These are phyloP conservation scores for Chaetoceros tenuissimus DNA, from an alignment of 108 stramenopile genomes.

Conservation along the genomic window DNA sequence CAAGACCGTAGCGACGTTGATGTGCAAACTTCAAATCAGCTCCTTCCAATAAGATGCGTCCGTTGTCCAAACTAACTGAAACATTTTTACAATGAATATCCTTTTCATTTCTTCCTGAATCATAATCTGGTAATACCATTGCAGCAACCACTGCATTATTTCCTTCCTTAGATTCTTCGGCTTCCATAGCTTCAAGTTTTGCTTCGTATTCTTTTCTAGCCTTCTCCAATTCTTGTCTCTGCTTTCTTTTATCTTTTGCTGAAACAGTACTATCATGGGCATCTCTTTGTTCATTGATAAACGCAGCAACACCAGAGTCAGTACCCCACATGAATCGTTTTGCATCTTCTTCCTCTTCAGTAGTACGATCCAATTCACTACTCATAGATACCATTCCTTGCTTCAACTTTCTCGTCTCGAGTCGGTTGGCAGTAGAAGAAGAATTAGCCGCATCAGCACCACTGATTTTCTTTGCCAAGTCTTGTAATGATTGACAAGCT, in stretches of 20 bases:
- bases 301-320: conserved; percentile 48
- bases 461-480: not conserved
- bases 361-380: conserved; percentile 37
- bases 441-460: not conserved
- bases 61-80: conserved; percentile 71
- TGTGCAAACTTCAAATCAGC: conserved; percentile 91
- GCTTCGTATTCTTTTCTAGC: conserved; percentile 48
- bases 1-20: conserved; percentile 85
- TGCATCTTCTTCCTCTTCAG: conserved; percentile 42
- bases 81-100: conserved; percentile 83
- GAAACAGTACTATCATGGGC: conserved; percentile 50
- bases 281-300: conserved; percentile 62
- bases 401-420: conserved; percentile 34
- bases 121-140: conserved; percentile 80
- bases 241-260: conserved; percentile 68
- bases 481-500: not conserved
- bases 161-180: conserved; percentile 37
- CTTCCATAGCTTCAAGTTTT: conserved; percentile 27
- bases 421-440: not conserved
- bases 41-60: conserved; percentile 80
- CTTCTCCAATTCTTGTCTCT: conserved; percentile 58
- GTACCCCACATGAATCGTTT: conserved; percentile 61
- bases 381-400: conserved; percentile 70
- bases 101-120: conserved; percentile 61
- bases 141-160: conserved; percentile 56